A percentile compares a stretch with the other conserved stretches of the same genome.
Conservation (phyloP, 805 yeast genomes). For the Zygosaccharomyces siamensis region DNA sequence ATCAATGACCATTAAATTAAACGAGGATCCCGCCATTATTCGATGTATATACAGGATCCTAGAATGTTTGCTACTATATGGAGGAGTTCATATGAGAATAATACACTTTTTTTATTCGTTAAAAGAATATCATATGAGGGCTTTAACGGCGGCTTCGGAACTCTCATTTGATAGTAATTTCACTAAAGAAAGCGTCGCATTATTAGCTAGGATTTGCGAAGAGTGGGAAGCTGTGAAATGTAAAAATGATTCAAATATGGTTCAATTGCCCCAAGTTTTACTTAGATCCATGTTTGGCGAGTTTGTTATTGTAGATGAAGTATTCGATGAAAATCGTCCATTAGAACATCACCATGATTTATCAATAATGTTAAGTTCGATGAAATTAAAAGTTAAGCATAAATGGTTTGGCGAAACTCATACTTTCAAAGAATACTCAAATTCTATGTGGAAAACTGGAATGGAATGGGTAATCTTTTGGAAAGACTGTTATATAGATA, state of each 20-base stretch:
- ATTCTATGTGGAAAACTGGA: constrained; percentile 13
- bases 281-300: constrained; percentile 9
- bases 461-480: constrained; percentile 14
- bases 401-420: constrained; percentile 8
- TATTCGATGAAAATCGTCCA: constrained; percentile 9
- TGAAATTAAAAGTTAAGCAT: constrained; percentile 15
- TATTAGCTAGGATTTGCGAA: constrained; percentile 8
- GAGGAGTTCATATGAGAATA: constrained; percentile 41
- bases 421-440: background rate
- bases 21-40: constrained; percentile 38
- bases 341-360: constrained; percentile 15
- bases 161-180: constrained; percentile 1
- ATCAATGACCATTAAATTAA: constrained; percentile 31
- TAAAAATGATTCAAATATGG: background rate
- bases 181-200: constrained; percentile 10
- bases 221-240: constrained; percentile 9
- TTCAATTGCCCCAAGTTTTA: constrained; percentile 9
- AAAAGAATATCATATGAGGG: constrained; percentile 27
- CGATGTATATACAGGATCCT: constrained; percentile 38
- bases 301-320: constrained; percentile 7
- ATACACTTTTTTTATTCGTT: constrained; percentile 42
- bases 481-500: constrained; percentile 15
- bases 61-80: constrained; percentile 42
- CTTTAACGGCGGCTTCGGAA: background rate
- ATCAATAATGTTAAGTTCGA: constrained; percentile 12